Conservation (phyloP, 1,139 yeast genomes). For the Zygosaccharomyces sapae region DNA sequence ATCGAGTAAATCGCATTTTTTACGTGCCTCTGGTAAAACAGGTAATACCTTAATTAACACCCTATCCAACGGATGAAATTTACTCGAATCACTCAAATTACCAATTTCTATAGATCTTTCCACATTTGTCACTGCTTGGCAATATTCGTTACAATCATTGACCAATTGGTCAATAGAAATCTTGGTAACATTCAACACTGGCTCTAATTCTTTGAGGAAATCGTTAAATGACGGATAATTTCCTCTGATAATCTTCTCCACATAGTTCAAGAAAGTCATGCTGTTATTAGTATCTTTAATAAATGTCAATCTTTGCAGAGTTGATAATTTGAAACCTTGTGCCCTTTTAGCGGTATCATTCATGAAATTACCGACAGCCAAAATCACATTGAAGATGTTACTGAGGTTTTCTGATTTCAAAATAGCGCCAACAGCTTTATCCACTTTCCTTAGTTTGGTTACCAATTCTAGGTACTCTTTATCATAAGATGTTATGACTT, state of each 20-base stretch:
- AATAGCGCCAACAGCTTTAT: slow-evolving; percentile 59
- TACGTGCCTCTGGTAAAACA: slow-evolving; percentile 61
- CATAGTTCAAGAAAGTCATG: slow-evolving; percentile 75
- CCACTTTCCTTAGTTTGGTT: slow-evolving; percentile 55
- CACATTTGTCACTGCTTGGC: slow-evolving; percentile 58
- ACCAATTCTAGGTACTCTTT: slow-evolving; percentile 69
- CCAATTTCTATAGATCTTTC: slow-evolving; percentile 72
- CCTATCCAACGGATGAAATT: slow-evolving; percentile 70
- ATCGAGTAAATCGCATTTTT: slow-evolving; percentile 57
- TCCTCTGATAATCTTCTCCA: slow-evolving; percentile 64
- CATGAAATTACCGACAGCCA: slow-evolving; percentile 82
- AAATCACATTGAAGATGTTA: slow-evolving; percentile 67
- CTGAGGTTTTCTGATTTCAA: slow-evolving; percentile 56
- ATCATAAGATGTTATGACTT: slow-evolving; percentile 56
- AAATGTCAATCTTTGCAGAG: slow-evolving; percentile 69
- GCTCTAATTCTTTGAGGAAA: slow-evolving; percentile 58
- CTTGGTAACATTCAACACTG: slow-evolving; percentile 57
- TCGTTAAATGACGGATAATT: slow-evolving; percentile 62
- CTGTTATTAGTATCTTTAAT: slow-evolving; percentile 75
- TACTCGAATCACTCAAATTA: slow-evolving; percentile 67
- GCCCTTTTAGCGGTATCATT: slow-evolving; percentile 77
- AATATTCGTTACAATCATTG: slow-evolving; percentile 56
- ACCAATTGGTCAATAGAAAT: slow-evolving; percentile 64
- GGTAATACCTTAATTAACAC: slow-evolving; percentile 61
- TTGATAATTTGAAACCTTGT: slow-evolving; percentile 69